Base-by-base conservation (phyloP, 2,329 filamentous ascomycete genomes). In the Aureobasidium leucospermi region DNA sequence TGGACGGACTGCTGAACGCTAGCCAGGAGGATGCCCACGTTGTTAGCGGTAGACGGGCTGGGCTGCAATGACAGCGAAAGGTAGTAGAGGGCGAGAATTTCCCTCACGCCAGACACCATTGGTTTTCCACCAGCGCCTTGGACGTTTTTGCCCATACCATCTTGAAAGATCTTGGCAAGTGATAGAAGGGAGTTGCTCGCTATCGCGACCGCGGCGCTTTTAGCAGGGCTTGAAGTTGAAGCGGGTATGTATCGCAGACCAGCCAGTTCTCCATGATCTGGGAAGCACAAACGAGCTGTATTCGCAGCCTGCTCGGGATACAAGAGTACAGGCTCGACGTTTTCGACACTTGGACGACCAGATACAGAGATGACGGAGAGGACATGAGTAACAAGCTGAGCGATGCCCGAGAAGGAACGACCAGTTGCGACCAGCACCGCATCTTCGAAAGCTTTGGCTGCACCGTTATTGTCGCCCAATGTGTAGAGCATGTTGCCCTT, bases 401-500 rank as follows among this genome's bases (percentile, higher is more conserved):
- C 84, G 49, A 97, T 89, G 28, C 85, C 86, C 62, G 82, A 79
- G 6, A 87, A 81, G 48, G 81, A 79, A 62, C 85, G 82, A 1
- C 91, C 92, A 31, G 88, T 83, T 60, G 90, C 92, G 63, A 99
- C 93, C 57, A 96, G 75, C 3, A 99, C 90, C 0, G 92, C 93
- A 71, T 96, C 91, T 71, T 99, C 94, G 66, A 99, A 99, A 4
- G 94, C 90, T 66, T 85, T 84, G 1, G 93, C 91, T 43, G 94
- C 94, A 42, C 81, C 84, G 41, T 81, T 79, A 64, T 94, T 88
- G 65, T 96, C 87, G 47, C 93, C 93, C 32, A 95, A 76, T 29
- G 89, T 85, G 73, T 99, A 99, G 1, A 97, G 80, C 87, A 97
- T 95, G 63, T 97, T 97, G n/a, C 93, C 94, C 73, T 97, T 99